A percentile compares a stretch with the other conserved stretches of the same genome.
phyloP scores from a whole-genome alignment of 2,329 filamentous ascomycete genomes.

The Ophiocordyceps camponoti-leonardi region DNA sequence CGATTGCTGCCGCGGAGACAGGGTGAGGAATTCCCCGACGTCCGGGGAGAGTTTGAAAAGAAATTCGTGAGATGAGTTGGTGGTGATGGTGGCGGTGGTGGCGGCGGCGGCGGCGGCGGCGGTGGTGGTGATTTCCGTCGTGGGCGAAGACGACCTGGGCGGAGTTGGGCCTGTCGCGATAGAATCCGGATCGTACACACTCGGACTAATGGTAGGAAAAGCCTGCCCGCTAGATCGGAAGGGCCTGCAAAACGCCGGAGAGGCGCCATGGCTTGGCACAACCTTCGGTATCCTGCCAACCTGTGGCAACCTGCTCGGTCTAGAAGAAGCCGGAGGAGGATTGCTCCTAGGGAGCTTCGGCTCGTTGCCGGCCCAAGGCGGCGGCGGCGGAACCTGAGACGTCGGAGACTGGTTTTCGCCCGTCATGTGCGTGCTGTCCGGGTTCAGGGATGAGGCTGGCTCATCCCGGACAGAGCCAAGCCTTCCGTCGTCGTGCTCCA shows the following conservation, averaged over 20 bases:
- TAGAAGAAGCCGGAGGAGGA: background rate
- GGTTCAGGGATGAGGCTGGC: background rate
- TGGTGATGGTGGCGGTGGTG: constrained; percentile 16
- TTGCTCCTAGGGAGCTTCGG: background rate
- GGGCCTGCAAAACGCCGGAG: constrained; percentile 72
- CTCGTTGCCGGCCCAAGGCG: background rate
- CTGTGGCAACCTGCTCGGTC: constrained; percentile 50
- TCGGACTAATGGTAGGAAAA: constrained; percentile 13
- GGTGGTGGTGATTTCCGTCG: no score
- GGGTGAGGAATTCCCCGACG: constrained; percentile 50
- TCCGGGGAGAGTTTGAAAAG: constrained; percentile 14
- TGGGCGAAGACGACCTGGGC: constrained; percentile 19
- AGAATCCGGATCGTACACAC: constrained; percentile 14
- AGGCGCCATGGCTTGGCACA: constrained; percentile 49
- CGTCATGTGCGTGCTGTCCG: background rate
- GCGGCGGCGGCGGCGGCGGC: constrained; percentile 14
- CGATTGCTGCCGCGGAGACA: constrained; percentile 57
- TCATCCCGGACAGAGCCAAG: constrained; percentile 23
- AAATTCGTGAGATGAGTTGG: constrained; percentile 13
- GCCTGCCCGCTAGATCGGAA: constrained; percentile 40
- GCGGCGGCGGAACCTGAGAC: background rate
- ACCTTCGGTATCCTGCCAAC: constrained; percentile 79
- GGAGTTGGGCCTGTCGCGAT: constrained; percentile 32
- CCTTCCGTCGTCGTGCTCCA: constrained; percentile 35
- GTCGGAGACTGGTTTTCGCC: background rate